Percentiles rank a stretch among this genome's conserved stretches.
These are phyloP conservation scores for Xylariaceae sp. DNA, from an alignment of 2,329 filamentous ascomycete genomes.

Conservation along the genomic window DNA sequence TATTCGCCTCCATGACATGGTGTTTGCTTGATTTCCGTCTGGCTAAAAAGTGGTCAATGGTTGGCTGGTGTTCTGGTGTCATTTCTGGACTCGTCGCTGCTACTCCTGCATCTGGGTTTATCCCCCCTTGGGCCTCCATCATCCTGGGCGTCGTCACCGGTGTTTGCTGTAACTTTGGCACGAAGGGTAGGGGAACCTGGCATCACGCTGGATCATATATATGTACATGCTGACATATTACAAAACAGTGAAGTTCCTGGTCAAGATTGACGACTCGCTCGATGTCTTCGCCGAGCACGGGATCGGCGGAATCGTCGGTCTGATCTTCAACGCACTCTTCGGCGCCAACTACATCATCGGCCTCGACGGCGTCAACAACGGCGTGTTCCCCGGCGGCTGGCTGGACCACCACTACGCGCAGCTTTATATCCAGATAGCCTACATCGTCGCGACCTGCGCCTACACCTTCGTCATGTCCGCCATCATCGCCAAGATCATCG, in stretches of 20 bases:
- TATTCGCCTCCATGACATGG: slow-evolving; percentile 92
- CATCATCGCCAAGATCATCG: slow-evolving; percentile 72
- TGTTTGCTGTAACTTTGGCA: slow-evolving; percentile 68
- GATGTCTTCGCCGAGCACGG: slow-evolving; percentile 74
- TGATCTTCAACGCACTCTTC: slow-evolving; percentile 75
- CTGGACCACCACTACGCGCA: slow-evolving; percentile 74
- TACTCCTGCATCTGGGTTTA: slow-evolving; percentile 69
- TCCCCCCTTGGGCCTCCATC: slow-evolving; percentile 69
- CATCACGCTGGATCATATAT: not conserved
- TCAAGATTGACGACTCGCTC: slow-evolving; percentile 70
- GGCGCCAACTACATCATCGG: slow-evolving; percentile 71
- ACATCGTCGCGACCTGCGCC: slow-evolving; percentile 65
- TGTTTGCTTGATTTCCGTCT: slow-evolving; percentile 94
- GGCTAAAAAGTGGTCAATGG: slow-evolving; percentile 88
- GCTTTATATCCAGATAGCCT: slow-evolving; percentile 79
- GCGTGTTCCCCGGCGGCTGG: slow-evolving; percentile 66
- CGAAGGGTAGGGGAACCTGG: slow-evolving; percentile 50
- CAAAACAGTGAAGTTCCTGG: slow-evolving; percentile 57
- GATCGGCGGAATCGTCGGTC: slow-evolving; percentile 68
- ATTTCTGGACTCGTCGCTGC: slow-evolving; percentile 73
- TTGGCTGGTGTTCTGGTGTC: slow-evolving; percentile 72
- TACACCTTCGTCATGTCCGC: slow-evolving; percentile 78
- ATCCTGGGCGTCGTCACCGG: slow-evolving; percentile 69
- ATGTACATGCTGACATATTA: slow-evolving; percentile 10
- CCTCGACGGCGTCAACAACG: slow-evolving; percentile 76